Evolutionary conservation across 495 filamentous ascomycete genomes (phyloP), one percentile per base, ranked within the genome.

Genomic region (Daldinia bambusicola): DNA sequence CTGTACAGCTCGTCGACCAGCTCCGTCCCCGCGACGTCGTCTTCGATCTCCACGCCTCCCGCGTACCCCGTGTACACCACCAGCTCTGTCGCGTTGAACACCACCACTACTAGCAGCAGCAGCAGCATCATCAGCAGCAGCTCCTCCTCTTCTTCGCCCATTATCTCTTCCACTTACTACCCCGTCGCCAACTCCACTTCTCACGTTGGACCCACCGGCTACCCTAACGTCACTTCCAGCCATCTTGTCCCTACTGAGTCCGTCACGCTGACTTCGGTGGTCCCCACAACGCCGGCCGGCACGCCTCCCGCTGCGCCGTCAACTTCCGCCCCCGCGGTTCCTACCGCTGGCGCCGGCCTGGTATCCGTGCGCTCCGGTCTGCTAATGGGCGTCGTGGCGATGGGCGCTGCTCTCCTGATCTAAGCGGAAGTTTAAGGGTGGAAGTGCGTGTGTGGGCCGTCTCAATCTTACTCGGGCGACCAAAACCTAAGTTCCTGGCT

Each of bases 401-500:
- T 81, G 52, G 80, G 79, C 52, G 76, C 79, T 30, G 79, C 78
- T 66, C 70, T 86, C 55, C 70, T 86, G 41, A 78, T 76, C 37
- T 84, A 79, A 80, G 45, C 20, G 20, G n/a, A 31, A 34, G 13
- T 5, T n/a, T 26, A 30, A 1, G 16, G 37, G 13, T 45, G 26
- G 22, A 20, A 12, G 40, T 20, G 18, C 14, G 9, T n/a, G n/a
- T 20, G 18, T n/a, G 9, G 31, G n/a, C 22, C 16, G 31, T 37
- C 32, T 20, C n/a, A 16, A 34, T 37, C 20, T 37, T 8, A 26
- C 30, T 10, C 37, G 10, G 30, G 31, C 53, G 13, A 56, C 9
- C 26, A 26, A 26, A 26, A 26, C n/a, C 53, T 37, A 13, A 38
- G 51, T 53, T 32, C 26, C 26, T 53, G 16, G 30, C 50, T 53